Base-by-base conservation (phyloP, 139 green algal genomes). In the Coccomyxa sp. region DNA sequence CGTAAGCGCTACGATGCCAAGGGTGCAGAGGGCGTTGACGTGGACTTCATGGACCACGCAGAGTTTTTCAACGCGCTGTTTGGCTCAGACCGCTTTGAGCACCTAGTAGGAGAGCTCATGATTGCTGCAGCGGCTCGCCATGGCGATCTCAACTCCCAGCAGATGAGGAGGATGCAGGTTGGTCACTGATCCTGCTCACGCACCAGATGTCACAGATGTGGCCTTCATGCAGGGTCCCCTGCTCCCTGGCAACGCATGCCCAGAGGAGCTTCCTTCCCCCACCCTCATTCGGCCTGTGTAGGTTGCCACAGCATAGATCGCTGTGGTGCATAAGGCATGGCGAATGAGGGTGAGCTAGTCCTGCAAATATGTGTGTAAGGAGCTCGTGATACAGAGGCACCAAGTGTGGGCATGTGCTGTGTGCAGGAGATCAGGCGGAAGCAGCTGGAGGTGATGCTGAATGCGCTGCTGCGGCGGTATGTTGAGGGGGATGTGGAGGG, bases 21-120 rank as follows among this genome's bases (percentile, higher is more conserved):
- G 58, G 94, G 94, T 22, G 74, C 77, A 16, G 87, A 93, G 39
- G 90, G 79, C 2, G 80, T 97, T 70, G 93, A 95, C 68, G 85
- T 91, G 27, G 91, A 95, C 76, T 95, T 96, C 82, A 90, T 97
- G 83, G 93, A 97, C 38, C 77, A 82, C 12, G 83, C 84, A 18
- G 85, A 88, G 35, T 94, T 97, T 80, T 97, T 97, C 83, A 86
- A 81, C 58, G 93, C 93, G 84, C 88, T 97, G 29, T 97, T 97
- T 86, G 93, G 93, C 74, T 90, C 78, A 73, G 93, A 97, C 70
- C 76, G 83, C 77, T 95, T 95, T 78, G 87, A 94, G 71, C 89
- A 92, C 77, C 84, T 88, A 80, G 86, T 90, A 24, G 93, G 93
- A 0, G 93, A 97, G 87, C 90, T 97, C n/a, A 81, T 91, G 40